These are phyloP conservation scores for Fistulinella staudtii DNA, from an alignment of 1,284 basidiomycete genomes.

Conservation along the genomic window DNA sequence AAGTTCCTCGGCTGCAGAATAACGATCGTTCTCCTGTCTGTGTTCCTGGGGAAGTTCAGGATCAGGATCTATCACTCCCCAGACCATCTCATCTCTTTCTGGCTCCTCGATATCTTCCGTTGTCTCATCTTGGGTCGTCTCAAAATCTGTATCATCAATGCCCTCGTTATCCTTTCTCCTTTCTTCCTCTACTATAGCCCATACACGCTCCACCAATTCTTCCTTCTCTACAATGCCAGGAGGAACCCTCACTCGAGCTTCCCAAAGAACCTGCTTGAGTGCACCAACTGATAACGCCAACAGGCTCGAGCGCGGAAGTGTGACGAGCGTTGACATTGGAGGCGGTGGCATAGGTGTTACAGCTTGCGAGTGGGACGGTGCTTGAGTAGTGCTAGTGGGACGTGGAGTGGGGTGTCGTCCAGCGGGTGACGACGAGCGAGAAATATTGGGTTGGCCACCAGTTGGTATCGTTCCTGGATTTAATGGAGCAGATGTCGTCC, in stretches of 20 bases:
- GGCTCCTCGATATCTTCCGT: slow-evolving; percentile 19
- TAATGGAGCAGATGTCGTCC: slow-evolving; percentile 24
- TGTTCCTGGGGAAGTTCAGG: slow-evolving; percentile 11
- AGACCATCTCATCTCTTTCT: slow-evolving; percentile 12
- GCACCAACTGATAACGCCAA: slow-evolving; percentile 56
- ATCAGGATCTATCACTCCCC: slow-evolving; percentile 15
- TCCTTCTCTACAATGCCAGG: slow-evolving; percentile 59
- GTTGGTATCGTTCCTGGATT: slow-evolving; percentile 14
- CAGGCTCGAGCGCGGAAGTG: slow-evolving; percentile 55
- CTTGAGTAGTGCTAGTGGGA: slow-evolving; percentile 15
- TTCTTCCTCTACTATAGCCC: slow-evolving; percentile 64
- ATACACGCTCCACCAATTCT: slow-evolving; percentile 70
- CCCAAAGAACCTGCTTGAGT: slow-evolving; percentile 73
- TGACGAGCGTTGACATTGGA: slow-evolving; percentile 63
- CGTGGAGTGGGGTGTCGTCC: slow-evolving; percentile 20
- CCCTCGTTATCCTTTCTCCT: slow-evolving; percentile 42
- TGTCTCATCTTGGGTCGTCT: slow-evolving; percentile 21
- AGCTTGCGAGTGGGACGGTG: slow-evolving; percentile 17
- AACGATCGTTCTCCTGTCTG: background rate
- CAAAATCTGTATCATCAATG: slow-evolving; percentile 39
- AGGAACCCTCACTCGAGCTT: slow-evolving; percentile 60
- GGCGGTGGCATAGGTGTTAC: slow-evolving; percentile 43
- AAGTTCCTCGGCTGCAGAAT: background rate
- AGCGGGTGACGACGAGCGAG: slow-evolving; percentile 24
- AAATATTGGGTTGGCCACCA: slow-evolving; percentile 7